Evolutionary conservation across 495 filamentous ascomycete genomes (phyloP).

Genomic region (Lepraria neglecta): DNA sequence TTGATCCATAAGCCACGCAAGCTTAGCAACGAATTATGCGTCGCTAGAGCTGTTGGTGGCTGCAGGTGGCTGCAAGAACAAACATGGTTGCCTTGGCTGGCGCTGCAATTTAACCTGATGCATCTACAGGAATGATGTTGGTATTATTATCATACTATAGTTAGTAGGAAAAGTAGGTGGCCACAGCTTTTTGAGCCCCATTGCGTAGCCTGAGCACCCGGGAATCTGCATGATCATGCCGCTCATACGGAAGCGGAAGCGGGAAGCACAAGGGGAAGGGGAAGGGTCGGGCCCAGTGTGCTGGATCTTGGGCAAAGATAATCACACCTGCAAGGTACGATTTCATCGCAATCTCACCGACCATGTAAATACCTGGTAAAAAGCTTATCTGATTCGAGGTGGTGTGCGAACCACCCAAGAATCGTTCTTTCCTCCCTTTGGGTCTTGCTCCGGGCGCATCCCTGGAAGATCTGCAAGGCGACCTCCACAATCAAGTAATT

Average conservation of each 20-base stretch:
- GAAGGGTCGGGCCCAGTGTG: background rate
- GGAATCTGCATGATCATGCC: slow-evolving; percentile 7
- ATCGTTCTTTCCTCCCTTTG: slow-evolving; percentile 5
- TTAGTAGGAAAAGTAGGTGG: background rate
- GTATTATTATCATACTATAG: background rate
- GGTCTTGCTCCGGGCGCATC: background rate
- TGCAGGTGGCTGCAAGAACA: too few species aligned
- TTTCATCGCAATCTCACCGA: background rate
- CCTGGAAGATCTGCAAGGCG: slow-evolving; percentile 6
- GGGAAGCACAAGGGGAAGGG: background rate
- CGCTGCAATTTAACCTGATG: too few species aligned
- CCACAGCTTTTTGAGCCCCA: slow-evolving; percentile 8
- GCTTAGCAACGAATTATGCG: background rate
- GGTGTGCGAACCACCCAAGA: background rate
- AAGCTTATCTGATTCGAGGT: background rate
- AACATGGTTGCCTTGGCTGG: too few species aligned
- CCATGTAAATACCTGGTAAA: background rate
- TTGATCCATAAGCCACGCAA: background rate
- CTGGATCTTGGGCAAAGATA: slow-evolving; percentile 6
- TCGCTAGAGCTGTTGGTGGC: background rate
- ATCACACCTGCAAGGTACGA: background rate
- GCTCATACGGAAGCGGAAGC: slow-evolving; percentile 20
- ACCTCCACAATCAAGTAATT: background rate
- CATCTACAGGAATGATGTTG: background rate
- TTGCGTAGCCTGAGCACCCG: background rate